Percentiles rank a stretch among this genome's conserved stretches.
These are phyloP conservation scores for Globisporangium recalcitrans DNA, from an alignment of 352 stramenopile species.

Conservation along the genomic window DNA sequence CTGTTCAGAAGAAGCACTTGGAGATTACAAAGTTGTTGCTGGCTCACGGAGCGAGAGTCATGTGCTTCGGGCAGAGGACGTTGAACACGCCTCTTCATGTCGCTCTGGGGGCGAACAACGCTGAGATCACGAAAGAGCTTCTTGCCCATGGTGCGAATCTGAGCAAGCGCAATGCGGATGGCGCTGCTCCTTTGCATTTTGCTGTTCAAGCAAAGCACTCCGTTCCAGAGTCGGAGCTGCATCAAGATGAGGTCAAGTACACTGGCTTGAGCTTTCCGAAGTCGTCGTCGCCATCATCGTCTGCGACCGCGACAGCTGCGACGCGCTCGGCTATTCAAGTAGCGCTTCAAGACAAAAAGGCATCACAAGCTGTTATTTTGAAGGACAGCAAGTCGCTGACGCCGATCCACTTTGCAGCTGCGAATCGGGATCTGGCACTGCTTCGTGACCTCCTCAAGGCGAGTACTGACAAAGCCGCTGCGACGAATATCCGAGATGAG, in stretches of 20 bases:
- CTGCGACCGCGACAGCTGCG: not conserved
- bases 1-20: conserved; percentile 30
- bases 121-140: conserved; percentile 32
- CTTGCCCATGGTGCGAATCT: conserved; percentile 45
- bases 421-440: conserved; percentile 58
- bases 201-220: conserved; percentile 41
- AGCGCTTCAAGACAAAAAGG: conserved; percentile 40
- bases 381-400: conserved; percentile 42
- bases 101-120: conserved; percentile 37
- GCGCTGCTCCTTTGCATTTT: conserved; percentile 40
- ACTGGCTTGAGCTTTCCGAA: conserved; percentile 16
- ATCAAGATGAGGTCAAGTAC: conserved; percentile 56
- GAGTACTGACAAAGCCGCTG: conserved; percentile 26
- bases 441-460: conserved; percentile 41
- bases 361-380: conserved; percentile 37
- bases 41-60: conserved; percentile 31
- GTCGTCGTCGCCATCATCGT: not conserved
- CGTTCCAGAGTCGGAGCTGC: conserved; percentile 37
- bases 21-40: conserved; percentile 39
- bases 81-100: conserved; percentile 47
- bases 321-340: conserved; percentile 41
- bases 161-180: conserved; percentile 30
- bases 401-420: conserved; percentile 52
- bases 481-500: conserved; percentile 45
- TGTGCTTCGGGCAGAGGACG: conserved; percentile 33